phyloP scores from a whole-genome alignment of 2,329 filamentous ascomycete species.

The Paraconiothyrium brasiliense region DNA sequence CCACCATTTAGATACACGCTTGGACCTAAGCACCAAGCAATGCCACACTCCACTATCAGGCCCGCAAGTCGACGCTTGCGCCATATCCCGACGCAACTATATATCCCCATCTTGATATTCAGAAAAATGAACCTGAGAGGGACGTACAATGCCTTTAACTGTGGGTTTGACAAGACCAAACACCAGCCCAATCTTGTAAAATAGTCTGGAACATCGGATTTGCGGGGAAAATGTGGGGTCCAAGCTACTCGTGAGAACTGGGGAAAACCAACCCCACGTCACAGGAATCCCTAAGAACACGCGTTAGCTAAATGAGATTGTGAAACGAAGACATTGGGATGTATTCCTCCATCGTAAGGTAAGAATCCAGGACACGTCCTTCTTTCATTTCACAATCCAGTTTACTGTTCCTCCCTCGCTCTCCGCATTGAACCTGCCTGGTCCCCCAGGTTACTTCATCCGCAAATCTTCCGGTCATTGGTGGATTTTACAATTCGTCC shows the following conservation, averaged over 20 bases:
- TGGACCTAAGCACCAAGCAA: no score
- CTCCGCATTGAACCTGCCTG: neutral
- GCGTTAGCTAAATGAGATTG: neutral
- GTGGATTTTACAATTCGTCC: constrained; percentile 9
- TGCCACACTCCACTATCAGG: no score
- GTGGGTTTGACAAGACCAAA: no score
- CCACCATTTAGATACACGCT: no score
- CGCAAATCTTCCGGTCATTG: constrained; percentile 13
- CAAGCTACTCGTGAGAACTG: neutral
- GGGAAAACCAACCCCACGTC: neutral
- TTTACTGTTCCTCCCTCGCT: neutral
- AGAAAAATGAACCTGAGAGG: no score
- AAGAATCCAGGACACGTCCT: no score
- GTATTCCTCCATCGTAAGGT: no score
- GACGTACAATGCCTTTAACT: no score
- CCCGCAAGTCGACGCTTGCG: no score
- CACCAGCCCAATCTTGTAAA: neutral
- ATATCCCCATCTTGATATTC: no score
- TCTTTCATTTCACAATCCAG: neutral
- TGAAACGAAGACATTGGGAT: neutral
- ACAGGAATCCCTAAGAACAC: neutral
- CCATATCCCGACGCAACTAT: no score
- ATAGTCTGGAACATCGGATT: neutral
- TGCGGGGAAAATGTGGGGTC: constrained; percentile 9
- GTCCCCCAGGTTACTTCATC: neutral